Percentiles rank a stretch among this genome's conserved stretches.
phyloP scores from a whole-genome alignment of 345 rosid genomes.

The Ceriops zippeliana region DNA sequence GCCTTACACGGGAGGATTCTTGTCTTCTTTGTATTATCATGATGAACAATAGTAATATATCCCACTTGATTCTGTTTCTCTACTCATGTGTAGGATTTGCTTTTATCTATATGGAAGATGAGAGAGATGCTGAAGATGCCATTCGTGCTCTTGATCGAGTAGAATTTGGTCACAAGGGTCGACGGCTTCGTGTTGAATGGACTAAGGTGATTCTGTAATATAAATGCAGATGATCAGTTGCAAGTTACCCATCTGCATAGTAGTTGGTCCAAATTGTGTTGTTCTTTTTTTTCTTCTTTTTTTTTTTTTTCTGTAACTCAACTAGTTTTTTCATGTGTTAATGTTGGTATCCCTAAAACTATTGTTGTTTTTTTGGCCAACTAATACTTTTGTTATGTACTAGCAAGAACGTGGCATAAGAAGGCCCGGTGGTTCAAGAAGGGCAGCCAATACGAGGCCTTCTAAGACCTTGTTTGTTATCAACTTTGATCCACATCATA shows the following conservation, averaged over 20 bases:
- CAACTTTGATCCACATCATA: slow-evolving; percentile 67
- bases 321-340: not conserved
- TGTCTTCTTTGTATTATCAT: slow-evolving; percentile 14
- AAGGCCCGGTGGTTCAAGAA: slow-evolving; percentile 55
- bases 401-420: slow-evolving; percentile 68
- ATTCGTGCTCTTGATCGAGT: slow-evolving; percentile 67
- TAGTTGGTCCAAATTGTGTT: not conserved
- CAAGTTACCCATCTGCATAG: not conserved
- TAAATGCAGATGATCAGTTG: not conserved
- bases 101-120: slow-evolving; percentile 86
- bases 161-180: slow-evolving; percentile 78
- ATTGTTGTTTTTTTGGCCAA: not conserved
- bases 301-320: not conserved
- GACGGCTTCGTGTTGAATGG: slow-evolving; percentile 90
- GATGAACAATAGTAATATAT: not conserved
- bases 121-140: slow-evolving; percentile 91
- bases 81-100: slow-evolving; percentile 58
- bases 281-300: not conserved
- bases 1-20: slow-evolving; percentile 35
- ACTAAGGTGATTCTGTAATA: slow-evolving; percentile 49
- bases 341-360: not conserved
- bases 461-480: slow-evolving; percentile 86
- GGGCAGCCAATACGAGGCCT: slow-evolving; percentile 60
- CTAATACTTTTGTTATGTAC: not conserved
- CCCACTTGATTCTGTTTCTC: not conserved